These are phyloP conservation scores for Trichoderma atroviride DNA, from an alignment of 2,329 filamentous ascomycete species.

Conservation along the genomic window DNA sequence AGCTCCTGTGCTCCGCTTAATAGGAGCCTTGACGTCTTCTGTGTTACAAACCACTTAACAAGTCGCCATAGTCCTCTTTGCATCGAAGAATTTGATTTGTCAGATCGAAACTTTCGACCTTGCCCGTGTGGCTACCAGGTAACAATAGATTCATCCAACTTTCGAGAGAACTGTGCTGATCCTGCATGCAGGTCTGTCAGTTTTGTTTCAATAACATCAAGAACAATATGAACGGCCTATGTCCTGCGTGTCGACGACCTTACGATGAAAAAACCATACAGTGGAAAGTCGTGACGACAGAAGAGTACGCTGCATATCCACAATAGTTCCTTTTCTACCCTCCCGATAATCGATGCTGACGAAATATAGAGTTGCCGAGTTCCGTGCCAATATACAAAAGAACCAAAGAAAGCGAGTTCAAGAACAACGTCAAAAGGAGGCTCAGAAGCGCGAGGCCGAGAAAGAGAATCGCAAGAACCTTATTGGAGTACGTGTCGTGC, in stretches of 20 bases:
- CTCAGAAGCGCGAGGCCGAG: slow-evolving; percentile 93
- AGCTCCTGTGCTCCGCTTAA: neutral
- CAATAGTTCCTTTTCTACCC: neutral
- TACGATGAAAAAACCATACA: slow-evolving; percentile 98
- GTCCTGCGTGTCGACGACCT: slow-evolving; percentile 91
- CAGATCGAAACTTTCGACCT: slow-evolving; percentile 93
- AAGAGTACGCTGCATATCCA: slow-evolving; percentile 71
- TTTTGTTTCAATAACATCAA: slow-evolving; percentile 99
- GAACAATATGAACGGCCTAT: slow-evolving; percentile 95
- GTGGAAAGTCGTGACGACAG: slow-evolving; percentile 90
- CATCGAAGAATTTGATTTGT: slow-evolving; percentile 98
- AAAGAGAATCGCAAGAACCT: slow-evolving; percentile 94
- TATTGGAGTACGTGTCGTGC: slow-evolving; percentile 90
- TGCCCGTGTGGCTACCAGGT: slow-evolving; percentile 99
- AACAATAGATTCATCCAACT: slow-evolving; percentile 33
- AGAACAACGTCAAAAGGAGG: slow-evolving; percentile 86
- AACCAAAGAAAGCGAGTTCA: slow-evolving; percentile 90
- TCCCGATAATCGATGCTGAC: slow-evolving; percentile 16
- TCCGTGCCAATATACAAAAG: slow-evolving; percentile 78
- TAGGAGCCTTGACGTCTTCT: slow-evolving; percentile 7
- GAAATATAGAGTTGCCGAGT: slow-evolving; percentile 65
- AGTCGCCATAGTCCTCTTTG: slow-evolving; percentile 77
- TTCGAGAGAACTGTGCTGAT: neutral
- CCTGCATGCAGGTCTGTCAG: slow-evolving; percentile 79
- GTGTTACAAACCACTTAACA: slow-evolving; percentile 31